phyloP scores from a whole-genome alignment of 2,329 filamentous ascomycete species.

The Apiospora marii region DNA sequence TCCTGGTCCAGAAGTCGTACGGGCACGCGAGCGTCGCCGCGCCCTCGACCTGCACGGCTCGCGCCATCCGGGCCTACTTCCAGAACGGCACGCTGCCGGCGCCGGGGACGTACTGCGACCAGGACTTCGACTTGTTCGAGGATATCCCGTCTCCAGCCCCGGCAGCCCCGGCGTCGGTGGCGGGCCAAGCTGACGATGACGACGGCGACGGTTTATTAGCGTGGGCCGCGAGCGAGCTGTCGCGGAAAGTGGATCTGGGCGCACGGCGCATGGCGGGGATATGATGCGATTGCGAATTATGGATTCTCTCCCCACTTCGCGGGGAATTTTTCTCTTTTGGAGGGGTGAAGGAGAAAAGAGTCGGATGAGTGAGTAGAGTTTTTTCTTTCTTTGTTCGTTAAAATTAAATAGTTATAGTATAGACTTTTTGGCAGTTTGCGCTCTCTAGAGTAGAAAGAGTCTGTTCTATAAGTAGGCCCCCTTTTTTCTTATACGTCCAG shows the following conservation, averaged over 20 bases:
- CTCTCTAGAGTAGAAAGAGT: slow-evolving; percentile 28
- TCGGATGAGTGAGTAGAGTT: background rate
- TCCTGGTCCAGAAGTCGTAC: slow-evolving; percentile 27
- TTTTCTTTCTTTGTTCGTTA: background rate
- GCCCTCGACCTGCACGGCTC: slow-evolving; percentile 35
- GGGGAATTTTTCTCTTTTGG: background rate
- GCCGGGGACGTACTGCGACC: slow-evolving; percentile 25
- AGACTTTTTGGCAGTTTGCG: slow-evolving; percentile 15
- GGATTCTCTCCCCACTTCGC: background rate
- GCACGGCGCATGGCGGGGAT: background rate
- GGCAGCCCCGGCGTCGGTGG: too few relatives aligned
- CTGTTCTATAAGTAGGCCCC: slow-evolving; percentile 25
- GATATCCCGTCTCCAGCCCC: background rate
- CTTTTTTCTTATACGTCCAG: background rate
- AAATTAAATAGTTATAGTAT: slow-evolving; percentile 11
- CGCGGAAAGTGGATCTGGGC: slow-evolving; percentile 21
- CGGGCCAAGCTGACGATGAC: background rate
- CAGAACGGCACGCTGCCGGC: slow-evolving; percentile 19
- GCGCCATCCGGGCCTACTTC: slow-evolving; percentile 33
- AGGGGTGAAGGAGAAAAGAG: background rate
- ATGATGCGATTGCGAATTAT: background rate
- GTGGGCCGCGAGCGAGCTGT: slow-evolving; percentile 28
- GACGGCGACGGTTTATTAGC: slow-evolving; percentile 26
- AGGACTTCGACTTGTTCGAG: slow-evolving; percentile 26
- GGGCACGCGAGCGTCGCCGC: slow-evolving; percentile 32